Conservation (phyloP, 257 asterid genomes). For the Petunia secreta region DNA sequence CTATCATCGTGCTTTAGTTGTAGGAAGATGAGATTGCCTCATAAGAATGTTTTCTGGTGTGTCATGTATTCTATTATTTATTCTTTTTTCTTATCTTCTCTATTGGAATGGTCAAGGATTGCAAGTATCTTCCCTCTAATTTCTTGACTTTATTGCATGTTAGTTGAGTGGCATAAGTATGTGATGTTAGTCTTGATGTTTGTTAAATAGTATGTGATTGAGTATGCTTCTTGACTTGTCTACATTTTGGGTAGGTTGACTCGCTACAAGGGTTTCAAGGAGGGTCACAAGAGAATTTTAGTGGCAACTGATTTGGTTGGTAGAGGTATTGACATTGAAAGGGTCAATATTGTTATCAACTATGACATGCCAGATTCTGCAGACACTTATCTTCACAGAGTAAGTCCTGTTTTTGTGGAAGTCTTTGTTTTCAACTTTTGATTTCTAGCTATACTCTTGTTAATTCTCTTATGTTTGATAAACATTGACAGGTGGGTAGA, state of each 20-base stretch:
- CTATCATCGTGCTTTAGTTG: not conserved
- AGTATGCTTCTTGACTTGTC: not conserved
- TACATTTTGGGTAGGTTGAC: slow-evolving; percentile 56
- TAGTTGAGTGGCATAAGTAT: not conserved
- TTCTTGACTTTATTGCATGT: not conserved
- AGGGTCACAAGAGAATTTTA: slow-evolving; percentile 92
- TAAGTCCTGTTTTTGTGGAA: slow-evolving; percentile 29
- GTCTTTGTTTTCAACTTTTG: not conserved
- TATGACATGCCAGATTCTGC: slow-evolving; percentile 98
- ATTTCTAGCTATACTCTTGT: not conserved
- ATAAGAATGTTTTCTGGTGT: not conserved
- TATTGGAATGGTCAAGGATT: not conserved
- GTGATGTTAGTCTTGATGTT: not conserved
- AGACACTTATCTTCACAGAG: slow-evolving; percentile 92
- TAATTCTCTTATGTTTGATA: not conserved
- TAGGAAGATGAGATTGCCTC: not conserved
- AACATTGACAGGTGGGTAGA: slow-evolving; percentile 70
- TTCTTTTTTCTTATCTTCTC: not conserved
- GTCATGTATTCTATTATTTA: not conserved
- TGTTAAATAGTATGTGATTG: not conserved
- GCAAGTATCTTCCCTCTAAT: not conserved
- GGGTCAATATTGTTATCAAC: slow-evolving; percentile 90
- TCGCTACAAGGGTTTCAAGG: slow-evolving; percentile 87
- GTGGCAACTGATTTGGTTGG: slow-evolving; percentile 96
- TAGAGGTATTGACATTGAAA: slow-evolving; percentile 88